Percentiles rank a stretch among this genome's conserved stretches.
Evolutionary conservation across 768 basidiomycete species (phyloP).

Genomic region (Boletus sp.): DNA sequence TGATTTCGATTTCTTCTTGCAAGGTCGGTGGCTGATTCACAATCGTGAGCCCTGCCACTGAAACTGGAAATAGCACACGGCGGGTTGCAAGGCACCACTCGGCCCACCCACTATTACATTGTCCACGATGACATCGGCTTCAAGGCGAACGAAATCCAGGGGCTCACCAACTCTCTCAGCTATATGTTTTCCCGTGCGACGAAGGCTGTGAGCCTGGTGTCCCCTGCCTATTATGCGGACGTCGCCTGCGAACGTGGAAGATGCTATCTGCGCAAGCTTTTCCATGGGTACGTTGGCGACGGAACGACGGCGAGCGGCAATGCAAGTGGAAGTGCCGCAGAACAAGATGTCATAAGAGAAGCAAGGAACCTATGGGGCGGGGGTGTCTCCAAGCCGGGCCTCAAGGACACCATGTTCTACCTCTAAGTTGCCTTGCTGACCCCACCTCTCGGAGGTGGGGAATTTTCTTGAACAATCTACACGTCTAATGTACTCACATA

Average conservation of each 20-base stretch:
- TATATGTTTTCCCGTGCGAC: constrained; percentile 64
- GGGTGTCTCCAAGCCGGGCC: constrained; percentile 46
- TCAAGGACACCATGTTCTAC: constrained; percentile 79
- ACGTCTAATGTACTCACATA: neutral
- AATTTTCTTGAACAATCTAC: neutral
- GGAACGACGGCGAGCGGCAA: constrained; percentile 33
- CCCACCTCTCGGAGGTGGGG: neutral
- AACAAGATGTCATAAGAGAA: constrained; percentile 52
- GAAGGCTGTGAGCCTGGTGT: constrained; percentile 39
- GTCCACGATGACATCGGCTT: constrained; percentile 54
- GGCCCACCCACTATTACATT: constrained; percentile 56
- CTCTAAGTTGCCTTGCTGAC: constrained; percentile 37
- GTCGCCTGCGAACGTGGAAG: constrained; percentile 54
- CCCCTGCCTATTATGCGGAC: constrained; percentile 43
- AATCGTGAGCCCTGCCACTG: neutral
- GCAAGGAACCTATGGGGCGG: constrained; percentile 54
- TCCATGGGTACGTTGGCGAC: constrained; percentile 34
- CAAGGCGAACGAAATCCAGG: constrained; percentile 48
- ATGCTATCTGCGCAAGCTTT: constrained; percentile 49
- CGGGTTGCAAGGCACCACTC: constrained; percentile 47
- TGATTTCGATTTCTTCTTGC: constrained; percentile 55
- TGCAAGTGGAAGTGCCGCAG: constrained; percentile 38
- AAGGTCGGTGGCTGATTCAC: constrained; percentile 32
- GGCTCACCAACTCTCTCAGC: constrained; percentile 52
- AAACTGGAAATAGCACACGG: constrained; percentile 35